Evolutionary conservation across 169 alveolate genomes (phyloP).

Genomic region (Blepharisma undulans): DNA sequence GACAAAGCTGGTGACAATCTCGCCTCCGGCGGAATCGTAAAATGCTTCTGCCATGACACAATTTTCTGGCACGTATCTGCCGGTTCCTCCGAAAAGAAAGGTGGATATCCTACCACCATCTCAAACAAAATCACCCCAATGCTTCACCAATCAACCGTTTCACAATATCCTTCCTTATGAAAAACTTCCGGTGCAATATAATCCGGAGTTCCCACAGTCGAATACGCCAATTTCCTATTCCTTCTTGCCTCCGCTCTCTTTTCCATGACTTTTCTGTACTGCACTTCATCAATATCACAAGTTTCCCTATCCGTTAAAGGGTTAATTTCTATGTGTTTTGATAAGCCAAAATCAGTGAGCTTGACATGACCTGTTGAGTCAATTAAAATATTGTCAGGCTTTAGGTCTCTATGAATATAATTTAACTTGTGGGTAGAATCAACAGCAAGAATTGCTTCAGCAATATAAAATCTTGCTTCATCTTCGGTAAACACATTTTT

Average conservation of each 20-base stretch:
- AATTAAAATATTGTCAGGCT: conserved; percentile 90
- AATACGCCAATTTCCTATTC: conserved; percentile 70
- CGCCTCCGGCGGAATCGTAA: conserved; percentile 80
- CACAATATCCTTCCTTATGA: conserved; percentile 84
- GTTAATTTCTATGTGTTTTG: conserved; percentile 77
- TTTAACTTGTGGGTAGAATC: conserved; percentile 80
- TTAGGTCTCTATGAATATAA: conserved; percentile 88
- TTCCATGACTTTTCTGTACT: conserved; percentile 79
- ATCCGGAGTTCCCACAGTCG: conserved; percentile 94
- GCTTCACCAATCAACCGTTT: conserved; percentile 91
- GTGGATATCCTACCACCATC: conserved; percentile 88
- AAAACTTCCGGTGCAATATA: conserved; percentile 93
- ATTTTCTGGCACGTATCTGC: conserved; percentile 82
- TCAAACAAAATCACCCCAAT: conserved; percentile 88
- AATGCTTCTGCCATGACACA: conserved; percentile 81
- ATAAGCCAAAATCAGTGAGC: conserved; percentile 86
- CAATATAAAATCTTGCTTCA: conserved; percentile 85
- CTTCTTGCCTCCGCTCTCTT: conserved; percentile 49
- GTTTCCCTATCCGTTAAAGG: conserved; percentile 29
- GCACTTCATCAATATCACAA: conserved; percentile 36
- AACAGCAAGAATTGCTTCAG: conserved; percentile 85
- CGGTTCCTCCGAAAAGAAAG: conserved; percentile 78
- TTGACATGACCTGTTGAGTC: conserved; percentile 87
- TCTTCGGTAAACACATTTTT: conserved; percentile 83
- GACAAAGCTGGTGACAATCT: conserved; percentile 78